A percentile compares a stretch with the other conserved stretches of the same genome.
Evolutionary conservation across 805 yeast species (phyloP).

Genomic region (Myxozyma melibiosi): DNA sequence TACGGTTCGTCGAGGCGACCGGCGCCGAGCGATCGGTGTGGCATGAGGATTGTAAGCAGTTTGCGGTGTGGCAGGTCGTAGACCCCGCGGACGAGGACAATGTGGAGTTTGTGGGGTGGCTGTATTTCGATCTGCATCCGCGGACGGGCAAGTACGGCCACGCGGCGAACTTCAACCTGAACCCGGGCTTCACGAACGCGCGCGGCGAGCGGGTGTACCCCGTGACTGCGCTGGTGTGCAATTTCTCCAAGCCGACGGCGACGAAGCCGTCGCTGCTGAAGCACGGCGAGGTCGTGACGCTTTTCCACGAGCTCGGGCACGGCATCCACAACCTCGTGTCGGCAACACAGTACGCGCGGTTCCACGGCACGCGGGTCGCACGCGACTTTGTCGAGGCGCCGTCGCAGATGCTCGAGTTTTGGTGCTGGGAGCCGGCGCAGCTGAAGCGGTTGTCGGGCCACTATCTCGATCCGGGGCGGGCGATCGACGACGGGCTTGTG

Average conservation of each 20-base stretch:
- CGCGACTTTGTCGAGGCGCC: conserved; percentile 93
- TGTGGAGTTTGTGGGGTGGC: conserved; percentile 64
- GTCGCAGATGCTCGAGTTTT: conserved; percentile 83
- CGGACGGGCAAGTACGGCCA: conserved; percentile 86
- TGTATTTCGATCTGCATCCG: conserved; percentile 81
- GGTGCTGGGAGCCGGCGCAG: conserved; percentile 77
- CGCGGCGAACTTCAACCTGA: conserved; percentile 78
- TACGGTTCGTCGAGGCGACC: conserved; percentile 61
- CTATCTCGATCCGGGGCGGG: conserved; percentile 57
- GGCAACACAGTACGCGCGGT: conserved; percentile 62
- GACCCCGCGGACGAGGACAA: conserved; percentile 48
- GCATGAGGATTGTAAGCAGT: conserved; percentile 78
- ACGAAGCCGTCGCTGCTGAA: conserved; percentile 73
- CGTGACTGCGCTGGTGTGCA: conserved; percentile 78
- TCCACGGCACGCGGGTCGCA: conserved; percentile 75
- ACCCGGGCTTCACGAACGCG: conserved; percentile 57
- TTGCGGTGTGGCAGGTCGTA: conserved; percentile 70
- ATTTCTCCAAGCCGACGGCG: conserved; percentile 72
- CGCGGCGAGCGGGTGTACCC: conserved; percentile 59
- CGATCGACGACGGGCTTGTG: conserved; percentile 59
- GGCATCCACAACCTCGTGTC: conserved; percentile 81
- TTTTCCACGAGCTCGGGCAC: conserved; percentile 89
- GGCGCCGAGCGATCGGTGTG: conserved; percentile 54
- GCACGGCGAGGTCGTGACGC: conserved; percentile 77
- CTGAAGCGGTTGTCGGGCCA: conserved; percentile 65